phyloP scores from a whole-genome alignment of 768 basidiomycete species.

The Fibroporia radiculosa region DNA sequence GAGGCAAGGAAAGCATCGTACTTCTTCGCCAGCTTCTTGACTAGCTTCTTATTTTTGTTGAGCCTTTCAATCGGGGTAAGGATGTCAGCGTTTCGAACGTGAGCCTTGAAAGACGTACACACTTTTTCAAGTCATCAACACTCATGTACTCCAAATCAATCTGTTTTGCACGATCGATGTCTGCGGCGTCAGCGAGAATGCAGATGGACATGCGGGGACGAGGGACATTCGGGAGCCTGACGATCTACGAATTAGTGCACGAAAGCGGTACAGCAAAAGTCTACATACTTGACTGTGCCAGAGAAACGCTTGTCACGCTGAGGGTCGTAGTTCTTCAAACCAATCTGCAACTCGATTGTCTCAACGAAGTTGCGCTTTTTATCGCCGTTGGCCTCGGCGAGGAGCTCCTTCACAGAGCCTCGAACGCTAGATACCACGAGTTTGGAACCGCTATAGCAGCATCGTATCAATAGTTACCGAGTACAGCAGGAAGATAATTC shows the following conservation, averaged over 20 bases:
- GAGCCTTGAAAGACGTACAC: conserved; percentile 15
- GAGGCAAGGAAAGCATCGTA: conserved; percentile 99
- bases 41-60: conserved; percentile 99
- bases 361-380: conserved; percentile 92
- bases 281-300: conserved; percentile 87
- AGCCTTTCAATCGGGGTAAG: conserved; percentile 42
- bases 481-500: neutral
- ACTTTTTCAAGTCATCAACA: conserved; percentile 99
- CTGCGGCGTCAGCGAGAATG: conserved; percentile 98
- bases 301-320: conserved; percentile 99
- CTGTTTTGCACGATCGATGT: conserved; percentile 98
- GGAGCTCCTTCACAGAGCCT: conserved; percentile 88
- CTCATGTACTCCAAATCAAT: conserved; percentile 99
- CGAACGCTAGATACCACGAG: conserved; percentile 99
- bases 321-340: conserved; percentile 98
- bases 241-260: neutral
- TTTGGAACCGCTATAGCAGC: conserved; percentile 43
- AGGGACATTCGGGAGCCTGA: conserved; percentile 90
- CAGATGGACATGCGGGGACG: conserved; percentile 99
- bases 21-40: conserved; percentile 99
- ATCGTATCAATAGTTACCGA: neutral
- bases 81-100: neutral
- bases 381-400: conserved; percentile 77
- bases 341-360: conserved; percentile 94
- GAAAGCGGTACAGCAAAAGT: neutral